These are phyloP conservation scores for Cercospora zeae-maydis DNA, from an alignment of 2,329 filamentous ascomycete species.

Conservation along the genomic window DNA sequence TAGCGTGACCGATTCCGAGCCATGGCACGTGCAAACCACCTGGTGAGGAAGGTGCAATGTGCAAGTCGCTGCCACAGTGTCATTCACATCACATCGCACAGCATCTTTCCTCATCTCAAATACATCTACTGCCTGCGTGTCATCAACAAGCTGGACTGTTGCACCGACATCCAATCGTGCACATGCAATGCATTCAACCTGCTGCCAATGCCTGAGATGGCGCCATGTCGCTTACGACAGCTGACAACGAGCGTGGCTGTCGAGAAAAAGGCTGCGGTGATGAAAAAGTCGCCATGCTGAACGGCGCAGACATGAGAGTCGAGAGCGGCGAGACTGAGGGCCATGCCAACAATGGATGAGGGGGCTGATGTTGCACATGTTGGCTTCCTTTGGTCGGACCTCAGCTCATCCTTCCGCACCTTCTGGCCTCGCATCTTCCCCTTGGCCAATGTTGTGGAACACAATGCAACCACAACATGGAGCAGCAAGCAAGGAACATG, in stretches of 20 bases:
- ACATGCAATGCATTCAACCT: neutral
- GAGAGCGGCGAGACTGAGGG: too few relatives aligned
- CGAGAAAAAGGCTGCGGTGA: too few relatives aligned
- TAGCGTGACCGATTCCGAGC: neutral
- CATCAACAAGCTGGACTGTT: neutral
- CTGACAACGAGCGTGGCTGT: too few relatives aligned
- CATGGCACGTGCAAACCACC: slow-evolving; percentile 2
- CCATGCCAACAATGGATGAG: too few relatives aligned
- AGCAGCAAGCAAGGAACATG: neutral
- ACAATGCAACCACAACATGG: neutral
- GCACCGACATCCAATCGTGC: slow-evolving; percentile 1
- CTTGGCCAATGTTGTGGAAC: neutral
- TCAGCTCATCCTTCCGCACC: too few relatives aligned
- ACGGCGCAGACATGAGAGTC: too few relatives aligned
- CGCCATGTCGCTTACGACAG: neutral
- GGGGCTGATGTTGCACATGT: too few relatives aligned
- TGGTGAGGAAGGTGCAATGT: slow-evolving; percentile 4
- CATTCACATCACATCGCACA: too few relatives aligned
- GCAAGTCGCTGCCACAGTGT: neutral
- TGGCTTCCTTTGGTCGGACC: too few relatives aligned
- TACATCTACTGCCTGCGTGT: too few relatives aligned
- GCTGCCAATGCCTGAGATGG: neutral
- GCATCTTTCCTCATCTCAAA: slow-evolving; percentile 3
- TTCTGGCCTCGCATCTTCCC: too few relatives aligned
- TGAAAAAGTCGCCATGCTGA: too few relatives aligned